Percentiles rank a stretch among this genome's conserved stretches.
phyloP scores from a whole-genome alignment of 2,329 filamentous ascomycete species.

The Scedosporium aurantiacum region DNA sequence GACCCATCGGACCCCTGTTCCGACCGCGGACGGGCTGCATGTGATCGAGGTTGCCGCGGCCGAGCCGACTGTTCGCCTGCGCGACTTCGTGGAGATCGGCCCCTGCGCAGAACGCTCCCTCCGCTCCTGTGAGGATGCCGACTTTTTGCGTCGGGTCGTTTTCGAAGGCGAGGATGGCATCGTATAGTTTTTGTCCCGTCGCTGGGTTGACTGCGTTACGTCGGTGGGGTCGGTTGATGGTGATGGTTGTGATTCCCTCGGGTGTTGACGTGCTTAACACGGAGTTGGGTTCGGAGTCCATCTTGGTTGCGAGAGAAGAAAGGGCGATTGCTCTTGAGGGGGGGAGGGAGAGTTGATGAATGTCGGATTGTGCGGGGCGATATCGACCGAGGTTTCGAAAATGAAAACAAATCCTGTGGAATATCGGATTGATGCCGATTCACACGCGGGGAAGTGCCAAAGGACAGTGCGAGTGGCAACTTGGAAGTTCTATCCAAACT shows the following conservation, averaged over 20 bases:
- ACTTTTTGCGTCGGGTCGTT: constrained; percentile 37
- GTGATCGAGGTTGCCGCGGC: constrained; percentile 12
- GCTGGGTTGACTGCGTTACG: constrained; percentile 40
- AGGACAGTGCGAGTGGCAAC: too few relatives aligned
- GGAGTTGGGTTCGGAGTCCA: not conserved
- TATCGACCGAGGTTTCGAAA: too few relatives aligned
- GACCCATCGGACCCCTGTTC: constrained; percentile 36
- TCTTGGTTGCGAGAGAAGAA: not conserved
- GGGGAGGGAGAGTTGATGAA: too few relatives aligned
- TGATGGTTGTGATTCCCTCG: constrained; percentile 40
- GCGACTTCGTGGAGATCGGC: constrained; percentile 36
- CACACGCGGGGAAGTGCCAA: too few relatives aligned
- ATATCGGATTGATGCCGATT: too few relatives aligned
- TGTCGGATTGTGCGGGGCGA: too few relatives aligned
- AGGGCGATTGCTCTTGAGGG: too few relatives aligned
- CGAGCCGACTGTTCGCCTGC: not conserved
- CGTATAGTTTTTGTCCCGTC: constrained; percentile 35
- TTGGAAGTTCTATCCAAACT: too few relatives aligned
- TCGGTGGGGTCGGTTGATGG: constrained; percentile 36
- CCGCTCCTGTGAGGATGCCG: constrained; percentile 34
- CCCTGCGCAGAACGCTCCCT: constrained; percentile 40
- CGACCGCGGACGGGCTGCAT: constrained; percentile 9
- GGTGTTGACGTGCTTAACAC: constrained; percentile 4
- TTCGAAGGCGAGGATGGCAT: constrained; percentile 34
- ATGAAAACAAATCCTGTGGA: too few relatives aligned